Conservation (phyloP, 1,284 basidiomycete genomes). For the Volvariella surrecta region DNA sequence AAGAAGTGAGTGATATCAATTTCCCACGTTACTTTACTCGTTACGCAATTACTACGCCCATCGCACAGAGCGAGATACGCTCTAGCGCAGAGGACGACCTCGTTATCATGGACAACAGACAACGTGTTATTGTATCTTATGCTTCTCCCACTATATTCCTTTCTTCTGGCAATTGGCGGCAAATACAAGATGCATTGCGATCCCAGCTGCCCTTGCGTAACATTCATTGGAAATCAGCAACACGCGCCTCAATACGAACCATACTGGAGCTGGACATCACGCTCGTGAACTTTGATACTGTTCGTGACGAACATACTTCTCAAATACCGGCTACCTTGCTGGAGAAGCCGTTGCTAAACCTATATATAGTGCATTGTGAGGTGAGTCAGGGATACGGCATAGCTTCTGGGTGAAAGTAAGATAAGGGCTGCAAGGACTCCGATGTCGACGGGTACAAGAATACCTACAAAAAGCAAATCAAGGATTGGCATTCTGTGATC, state of each 20-base stretch:
- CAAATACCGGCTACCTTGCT: conserved; percentile 75
- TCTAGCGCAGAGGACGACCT: no score
- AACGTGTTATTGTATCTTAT: conserved; percentile 56
- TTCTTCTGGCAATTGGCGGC: conserved; percentile 61
- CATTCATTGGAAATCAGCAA: conserved; percentile 81
- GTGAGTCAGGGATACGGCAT: conserved; percentile 32
- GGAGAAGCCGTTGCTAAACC: conserved; percentile 78
- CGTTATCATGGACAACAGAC: conserved; percentile 8
- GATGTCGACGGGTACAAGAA: conserved; percentile 75
- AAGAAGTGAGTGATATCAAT: neutral
- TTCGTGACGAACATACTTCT: conserved; percentile 66
- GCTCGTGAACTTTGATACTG: conserved; percentile 61
- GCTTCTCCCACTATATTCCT: conserved; percentile 54
- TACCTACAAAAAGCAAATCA: conserved; percentile 75
- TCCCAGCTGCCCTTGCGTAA: conserved; percentile 81
- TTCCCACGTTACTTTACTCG: neutral
- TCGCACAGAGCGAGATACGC: no score
- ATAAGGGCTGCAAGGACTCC: conserved; percentile 50
- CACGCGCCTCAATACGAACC: conserved; percentile 66
- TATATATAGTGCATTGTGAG: conserved; percentile 85
- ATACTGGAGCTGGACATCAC: conserved; percentile 82
- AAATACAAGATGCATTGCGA: conserved; percentile 55
- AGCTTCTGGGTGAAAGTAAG: conserved; percentile 62
- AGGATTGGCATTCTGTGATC: conserved; percentile 79
- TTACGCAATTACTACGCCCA: no score